These are phyloP conservation scores for Sinapis alba DNA, from an alignment of 441 rosid species.

Conservation along the genomic window DNA sequence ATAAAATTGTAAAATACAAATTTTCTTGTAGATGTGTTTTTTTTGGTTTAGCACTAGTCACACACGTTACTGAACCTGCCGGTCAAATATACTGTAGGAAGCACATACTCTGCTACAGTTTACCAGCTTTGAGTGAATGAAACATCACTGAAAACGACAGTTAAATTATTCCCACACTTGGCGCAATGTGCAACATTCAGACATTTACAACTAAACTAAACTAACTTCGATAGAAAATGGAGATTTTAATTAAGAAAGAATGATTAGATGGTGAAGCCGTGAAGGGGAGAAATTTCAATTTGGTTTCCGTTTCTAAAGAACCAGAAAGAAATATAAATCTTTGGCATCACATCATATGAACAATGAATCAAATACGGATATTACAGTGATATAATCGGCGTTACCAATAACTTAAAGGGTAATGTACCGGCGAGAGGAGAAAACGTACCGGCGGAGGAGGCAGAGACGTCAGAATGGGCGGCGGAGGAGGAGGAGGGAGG, in stretches of 20 bases:
- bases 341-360: background rate
- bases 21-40: constrained; percentile 7
- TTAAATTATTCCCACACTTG: background rate
- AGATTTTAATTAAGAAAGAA: background rate
- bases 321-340: background rate
- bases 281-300: background rate
- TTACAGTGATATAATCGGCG: background rate
- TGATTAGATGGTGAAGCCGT: background rate
- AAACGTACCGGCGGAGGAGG: constrained; percentile 48
- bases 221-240: background rate
- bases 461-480: constrained; percentile 42
- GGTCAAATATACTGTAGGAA: constrained; percentile 35
- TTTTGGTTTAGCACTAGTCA: background rate
- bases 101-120: constrained; percentile 15
- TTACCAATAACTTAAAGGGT: background rate
- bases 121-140: background rate
- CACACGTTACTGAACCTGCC: constrained; percentile 14
- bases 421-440: background rate
- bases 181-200: background rate
- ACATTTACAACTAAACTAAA: background rate
- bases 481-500: constrained; percentile 50
- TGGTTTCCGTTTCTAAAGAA: background rate
- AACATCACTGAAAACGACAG: constrained; percentile 17
- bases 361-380: background rate
- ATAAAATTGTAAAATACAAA: background rate